Base-by-base conservation (phyloP, 768 basidiomycete species). In the Tubosaeta brunneosetosa region DNA sequence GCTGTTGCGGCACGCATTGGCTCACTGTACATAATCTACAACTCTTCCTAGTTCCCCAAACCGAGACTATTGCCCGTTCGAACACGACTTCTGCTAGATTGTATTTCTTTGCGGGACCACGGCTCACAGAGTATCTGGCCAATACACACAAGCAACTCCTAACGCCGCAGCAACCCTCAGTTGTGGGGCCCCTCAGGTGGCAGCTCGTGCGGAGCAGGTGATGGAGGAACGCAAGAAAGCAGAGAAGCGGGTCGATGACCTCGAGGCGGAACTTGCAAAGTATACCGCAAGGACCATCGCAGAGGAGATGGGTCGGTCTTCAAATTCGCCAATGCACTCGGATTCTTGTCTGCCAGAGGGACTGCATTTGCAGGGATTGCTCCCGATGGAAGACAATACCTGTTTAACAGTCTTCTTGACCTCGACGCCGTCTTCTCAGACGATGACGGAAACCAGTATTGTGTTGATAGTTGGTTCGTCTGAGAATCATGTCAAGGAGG, bases 1-100 rank as follows among this genome's bases (percentile, higher is more conserved):
- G 86, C 49, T 91, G 91, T 68, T 88, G 87, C 51, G 87, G 89
- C 11, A 91, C 92, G 14, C 94, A 97, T 66, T 77, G 86, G 49
- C 88, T 91, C 6, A 83, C 82, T 48, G 77, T 94, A 45, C 77
- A 85, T 56, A 83, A 85, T 60, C 77, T 88, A 29, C 82, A 88
- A 60, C 71, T 90, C 47, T 85, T 89, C 73, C 68, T 90, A 41
- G 66, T 86, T 40, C 83, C 87, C 22, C 77, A 87, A 63, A 86
- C 83, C 9, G 86, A 87, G 51, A 69, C 82, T 1, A 72, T 87
- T 26, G 74, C 85, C 36, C 79, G 85, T 10, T 78, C 84, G 8
- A 73, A 74, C 14, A 77, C 81, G 2, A 78, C 81, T 0, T 84
- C 85, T 51, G 82, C 81, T 22, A 83, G 91, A 25, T 77, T 94